Evolutionary conservation across 1,284 basidiomycete species (phyloP).

Genomic region (Exsudoporus floridanus): DNA sequence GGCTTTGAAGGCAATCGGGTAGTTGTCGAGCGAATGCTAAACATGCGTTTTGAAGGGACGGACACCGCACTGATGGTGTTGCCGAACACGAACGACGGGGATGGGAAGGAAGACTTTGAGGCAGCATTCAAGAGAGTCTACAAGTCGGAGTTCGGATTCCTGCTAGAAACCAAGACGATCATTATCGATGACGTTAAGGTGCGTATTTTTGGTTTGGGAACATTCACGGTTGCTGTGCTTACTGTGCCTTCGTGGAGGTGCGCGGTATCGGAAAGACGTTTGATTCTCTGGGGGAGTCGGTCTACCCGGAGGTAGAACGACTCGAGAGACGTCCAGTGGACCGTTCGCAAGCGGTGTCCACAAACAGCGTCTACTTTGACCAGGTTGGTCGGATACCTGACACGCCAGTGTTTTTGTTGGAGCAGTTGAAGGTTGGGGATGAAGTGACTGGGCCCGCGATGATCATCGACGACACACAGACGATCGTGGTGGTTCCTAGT

Average conservation of each 20-base stretch:
- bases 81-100: constrained; percentile 51
- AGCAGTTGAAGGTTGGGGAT: constrained; percentile 66
- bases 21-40: constrained; percentile 77
- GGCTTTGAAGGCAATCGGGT: constrained; percentile 78
- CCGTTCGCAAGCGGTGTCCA: constrained; percentile 46
- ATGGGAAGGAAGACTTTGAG: constrained; percentile 72
- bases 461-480: constrained; percentile 92
- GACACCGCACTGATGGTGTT: constrained; percentile 91
- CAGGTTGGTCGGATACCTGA: constrained; percentile 67
- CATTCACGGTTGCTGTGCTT: background rate
- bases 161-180: constrained; percentile 74
- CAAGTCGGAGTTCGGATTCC: constrained; percentile 88
- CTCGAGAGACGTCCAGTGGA: constrained; percentile 47
- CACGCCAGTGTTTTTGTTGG: constrained; percentile 79
- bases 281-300: constrained; percentile 76
- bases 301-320: constrained; percentile 68
- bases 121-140: constrained; percentile 77
- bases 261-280: constrained; percentile 89
- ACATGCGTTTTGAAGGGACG: constrained; percentile 91
- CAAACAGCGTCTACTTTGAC: constrained; percentile 79
- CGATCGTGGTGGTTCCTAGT: constrained; percentile 77
- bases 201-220: background rate
- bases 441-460: constrained; percentile 79
- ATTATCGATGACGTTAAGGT: constrained; percentile 93
- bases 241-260: constrained; percentile 36